phyloP scores from a whole-genome alignment of 2,329 filamentous ascomycete species.

The Trichoderma afroharzianum region DNA sequence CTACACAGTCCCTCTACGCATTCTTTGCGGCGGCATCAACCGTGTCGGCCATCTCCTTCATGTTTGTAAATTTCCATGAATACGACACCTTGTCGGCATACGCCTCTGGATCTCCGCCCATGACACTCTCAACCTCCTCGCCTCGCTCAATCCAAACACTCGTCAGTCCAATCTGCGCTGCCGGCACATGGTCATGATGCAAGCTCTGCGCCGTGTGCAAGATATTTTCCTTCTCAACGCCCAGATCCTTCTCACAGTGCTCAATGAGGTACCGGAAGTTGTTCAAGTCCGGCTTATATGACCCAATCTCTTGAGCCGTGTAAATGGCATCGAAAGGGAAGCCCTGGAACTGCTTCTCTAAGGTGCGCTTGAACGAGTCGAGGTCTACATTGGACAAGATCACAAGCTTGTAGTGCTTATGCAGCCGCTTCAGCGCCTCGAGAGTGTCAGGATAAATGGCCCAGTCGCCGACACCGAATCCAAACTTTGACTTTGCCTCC shows the following conservation, averaged over 20 bases:
- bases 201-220: conserved; percentile 68
- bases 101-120: conserved; percentile 23
- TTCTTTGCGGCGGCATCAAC: conserved; percentile 34
- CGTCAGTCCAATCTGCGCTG: conserved; percentile 55
- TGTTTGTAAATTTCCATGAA: conserved; percentile 53
- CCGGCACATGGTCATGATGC: conserved; percentile 64
- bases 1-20: not conserved
- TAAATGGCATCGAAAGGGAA: conserved; percentile 59
- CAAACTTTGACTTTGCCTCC: conserved; percentile 31
- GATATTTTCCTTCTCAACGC: conserved; percentile 49
- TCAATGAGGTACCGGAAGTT: conserved; percentile 66
- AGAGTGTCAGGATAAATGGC: conserved; percentile 56
- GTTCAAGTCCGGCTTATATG: conserved; percentile 62
- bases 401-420: conserved; percentile 53
- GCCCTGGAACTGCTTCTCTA: conserved; percentile 40
- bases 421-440: conserved; percentile 47
- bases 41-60: conserved; percentile 59
- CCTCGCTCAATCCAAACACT: conserved; percentile 63
- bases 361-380: conserved; percentile 27
- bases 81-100: conserved; percentile 36
- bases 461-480: conserved; percentile 50
- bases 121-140: conserved; percentile 33
- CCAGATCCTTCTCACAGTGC: conserved; percentile 50
- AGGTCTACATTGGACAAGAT: conserved; percentile 60
- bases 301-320: conserved; percentile 68